Evolutionary conservation across 352 stramenopile species (phyloP), one percentile per base, ranked within the genome.

Genomic region (Globisporangium apiculatum): DNA sequence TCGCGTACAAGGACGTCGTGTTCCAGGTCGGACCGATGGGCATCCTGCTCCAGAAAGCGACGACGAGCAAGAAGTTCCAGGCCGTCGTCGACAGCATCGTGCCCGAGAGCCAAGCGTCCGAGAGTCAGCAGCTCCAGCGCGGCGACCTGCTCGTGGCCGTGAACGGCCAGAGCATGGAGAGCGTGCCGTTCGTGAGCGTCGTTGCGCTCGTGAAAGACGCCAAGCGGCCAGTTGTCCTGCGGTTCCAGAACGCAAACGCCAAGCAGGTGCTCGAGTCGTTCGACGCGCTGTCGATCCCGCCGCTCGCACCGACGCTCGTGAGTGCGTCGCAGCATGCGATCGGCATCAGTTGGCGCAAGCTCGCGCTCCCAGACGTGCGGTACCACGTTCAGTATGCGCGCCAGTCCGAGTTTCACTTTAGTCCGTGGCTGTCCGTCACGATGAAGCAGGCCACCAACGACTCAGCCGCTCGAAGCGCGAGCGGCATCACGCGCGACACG

Each of bases 61-160:
- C 69, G 43, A 71, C 59, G 2, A 84, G 76, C 41, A 89, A 83
- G 53, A 81, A 73, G 55, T 94, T 79, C 46, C 71, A 85, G 52
- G 80, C 82, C 4, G 70, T 90, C 0, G 84, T 95, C 6, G 86
- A 95, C 57, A 93, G 78, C 38, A 73, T 95, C 18, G 79, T 94
- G 31, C 78, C 83, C 0, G 79, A 87, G 10, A 91, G 83, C 47
- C 83, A 94, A 66, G 86, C 86, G 4, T 84, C 75, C 0, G 79
- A 78, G 31, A 89, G 71, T 36, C 68, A 79, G 18, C 64, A 91
- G 51, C 77, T 95, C 31, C 65, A 81, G 7, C 67, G 69, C 0
- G 83, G 80, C n/a, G 83, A 95, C 58, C 48, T 95, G 37, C 64
- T 95, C 0, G 69, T 91, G 14, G 69, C 79, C 0, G 76, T 95